These are phyloP conservation scores for Salvia rosmarinus DNA, from an alignment of 257 asterid genomes.

Conservation along the genomic window DNA sequence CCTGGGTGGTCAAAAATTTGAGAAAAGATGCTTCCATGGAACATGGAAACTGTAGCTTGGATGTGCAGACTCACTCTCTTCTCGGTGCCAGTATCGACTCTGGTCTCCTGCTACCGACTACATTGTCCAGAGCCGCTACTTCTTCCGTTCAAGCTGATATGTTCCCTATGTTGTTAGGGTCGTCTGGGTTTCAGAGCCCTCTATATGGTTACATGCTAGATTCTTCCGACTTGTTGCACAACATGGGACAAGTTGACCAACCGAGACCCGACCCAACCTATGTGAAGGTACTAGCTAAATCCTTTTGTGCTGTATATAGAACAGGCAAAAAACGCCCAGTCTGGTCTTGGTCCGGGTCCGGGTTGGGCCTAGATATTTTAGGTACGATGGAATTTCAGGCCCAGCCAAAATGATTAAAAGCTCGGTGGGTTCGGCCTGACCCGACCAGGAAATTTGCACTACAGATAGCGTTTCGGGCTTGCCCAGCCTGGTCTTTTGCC, in stretches of 20 bases:
- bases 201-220: slow-evolving; percentile 67
- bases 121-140: slow-evolving; percentile 54
- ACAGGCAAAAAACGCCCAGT: too few species aligned
- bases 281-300: too few species aligned
- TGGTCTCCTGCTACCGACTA: slow-evolving; percentile 71
- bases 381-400: too few species aligned
- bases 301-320: too few species aligned
- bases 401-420: too few species aligned
- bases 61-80: slow-evolving; percentile 63
- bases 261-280: slow-evolving; percentile 54
- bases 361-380: too few species aligned
- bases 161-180: slow-evolving; percentile 64
- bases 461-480: too few species aligned
- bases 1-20: slow-evolving; percentile 45
- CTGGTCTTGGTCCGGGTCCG: too few species aligned
- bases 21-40: slow-evolving; percentile 65
- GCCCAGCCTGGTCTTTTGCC: too few species aligned
- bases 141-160: slow-evolving; percentile 64
- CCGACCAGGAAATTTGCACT: too few species aligned
- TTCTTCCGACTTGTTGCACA: slow-evolving; percentile 71
- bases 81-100: slow-evolving; percentile 67
- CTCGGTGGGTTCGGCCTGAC: too few species aligned
- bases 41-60: slow-evolving; percentile 61
- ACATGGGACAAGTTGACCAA: slow-evolving; percentile 64
- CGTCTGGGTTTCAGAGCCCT: slow-evolving; percentile 69